phyloP scores from a whole-genome alignment of 108 stramenopile species.

The Aurantiochytrium sp. region DNA sequence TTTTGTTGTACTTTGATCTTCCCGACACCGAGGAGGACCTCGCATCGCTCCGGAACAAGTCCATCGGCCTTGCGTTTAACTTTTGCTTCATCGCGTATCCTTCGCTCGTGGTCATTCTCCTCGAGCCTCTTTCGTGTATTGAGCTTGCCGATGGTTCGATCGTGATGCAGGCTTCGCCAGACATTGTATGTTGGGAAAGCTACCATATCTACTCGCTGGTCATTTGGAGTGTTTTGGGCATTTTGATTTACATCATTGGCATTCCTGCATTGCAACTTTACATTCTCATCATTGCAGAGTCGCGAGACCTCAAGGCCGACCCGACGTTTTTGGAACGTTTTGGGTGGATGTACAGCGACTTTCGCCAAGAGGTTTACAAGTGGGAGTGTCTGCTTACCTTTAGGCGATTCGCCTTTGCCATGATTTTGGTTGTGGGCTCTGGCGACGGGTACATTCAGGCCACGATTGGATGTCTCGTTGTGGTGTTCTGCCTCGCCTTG shows the following conservation, averaged over 20 bases:
- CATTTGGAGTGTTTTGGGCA: not conserved
- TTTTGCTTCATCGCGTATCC: not conserved
- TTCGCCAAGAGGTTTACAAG: not conserved
- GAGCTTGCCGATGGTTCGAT: not conserved
- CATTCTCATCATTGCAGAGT: not conserved
- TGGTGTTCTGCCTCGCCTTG: not conserved
- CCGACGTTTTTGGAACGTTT: not conserved
- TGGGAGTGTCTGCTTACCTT: not conserved
- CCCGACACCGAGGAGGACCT: not conserved
- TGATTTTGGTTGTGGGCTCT: not conserved
- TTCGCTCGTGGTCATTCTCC: not conserved
- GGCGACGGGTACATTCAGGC: not conserved
- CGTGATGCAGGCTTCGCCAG: not conserved
- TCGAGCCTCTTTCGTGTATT: not conserved
- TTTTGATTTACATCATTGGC: not conserved
- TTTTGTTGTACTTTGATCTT: not conserved
- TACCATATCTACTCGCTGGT: not conserved
- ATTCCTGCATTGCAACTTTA: not conserved
- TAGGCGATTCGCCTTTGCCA: not conserved
- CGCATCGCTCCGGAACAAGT: not conserved
- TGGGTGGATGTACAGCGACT: not conserved
- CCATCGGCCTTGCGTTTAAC: not conserved
- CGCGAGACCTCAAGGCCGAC: not conserved
- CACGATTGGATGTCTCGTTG: not conserved
- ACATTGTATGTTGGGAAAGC: not conserved